Evolutionary conservation across 768 basidiomycete species (phyloP), one percentile per base, ranked within the genome.

Genomic region (Asterophora parasitica): DNA sequence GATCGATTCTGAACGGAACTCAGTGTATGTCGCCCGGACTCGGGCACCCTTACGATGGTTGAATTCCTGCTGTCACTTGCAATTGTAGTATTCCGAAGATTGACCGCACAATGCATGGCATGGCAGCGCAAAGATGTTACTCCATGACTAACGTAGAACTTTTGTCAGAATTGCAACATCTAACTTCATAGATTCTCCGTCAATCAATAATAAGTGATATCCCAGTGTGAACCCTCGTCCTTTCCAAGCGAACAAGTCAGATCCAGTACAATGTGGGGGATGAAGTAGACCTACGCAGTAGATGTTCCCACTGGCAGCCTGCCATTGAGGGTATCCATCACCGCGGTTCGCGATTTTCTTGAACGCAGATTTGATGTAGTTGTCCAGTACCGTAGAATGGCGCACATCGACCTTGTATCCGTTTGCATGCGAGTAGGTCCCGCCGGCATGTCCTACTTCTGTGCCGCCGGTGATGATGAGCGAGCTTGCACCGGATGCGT

Each of bases 391-490:
- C 6, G 57, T 54, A 20, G 48, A 40, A 42, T 61, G 58, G 37
- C 58, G 56, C 9, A 64, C 48, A 42, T 63, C 61, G 40, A 65
- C 62, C 37, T 64, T 64, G 51, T 59, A 64, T 11, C 63, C 61
- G 30, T 63, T 64, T 4, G 34, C 47, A 42, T 64, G 63, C 30
- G 60, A 60, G 44, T 55, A 61, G 1, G 56, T 64, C 6, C 61
- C 61, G 17, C 57, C 55, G 0, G 61, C 59, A 46, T 65, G 64
- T 11, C 64, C 64, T 19, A 60, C 59, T 44, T 65, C 63, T 1
- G 63, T 82, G 2, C 83, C 82, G 0, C 87, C 44, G 15, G 44
- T 88, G 44, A 90, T 77, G 58, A 88, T 72, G 66, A 86, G 80
- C 10, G 75, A 74, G 45, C 71, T 69, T 10, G 82, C 75, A 0